phyloP scores from a whole-genome alignment of 495 filamentous ascomycete species.

The Melanomma pulvis-pyrius region DNA sequence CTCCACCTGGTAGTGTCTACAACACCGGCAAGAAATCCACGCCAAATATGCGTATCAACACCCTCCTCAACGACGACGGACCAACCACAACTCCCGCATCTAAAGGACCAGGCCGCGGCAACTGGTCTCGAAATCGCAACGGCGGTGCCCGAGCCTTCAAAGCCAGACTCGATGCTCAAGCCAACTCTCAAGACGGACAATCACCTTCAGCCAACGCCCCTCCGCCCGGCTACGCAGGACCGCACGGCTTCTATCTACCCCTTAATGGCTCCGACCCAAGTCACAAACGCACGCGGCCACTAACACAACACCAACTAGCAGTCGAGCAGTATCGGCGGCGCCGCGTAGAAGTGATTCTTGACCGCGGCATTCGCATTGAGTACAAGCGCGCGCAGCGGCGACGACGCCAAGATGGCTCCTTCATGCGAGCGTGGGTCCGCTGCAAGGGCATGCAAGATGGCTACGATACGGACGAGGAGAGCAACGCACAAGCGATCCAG shows the following conservation, averaged over 20 bases:
- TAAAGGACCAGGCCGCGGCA: conserved; percentile 48
- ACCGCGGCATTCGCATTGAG: conserved; percentile 64
- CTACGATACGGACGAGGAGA: conserved; percentile 78
- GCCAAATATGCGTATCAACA: conserved; percentile 49
- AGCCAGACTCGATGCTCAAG: conserved; percentile 27
- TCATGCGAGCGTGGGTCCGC: conserved; percentile 70
- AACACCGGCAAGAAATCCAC: conserved; percentile 33
- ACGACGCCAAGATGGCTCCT: conserved; percentile 61
- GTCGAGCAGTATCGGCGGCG: conserved; percentile 87
- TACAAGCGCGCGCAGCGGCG: conserved; percentile 32
- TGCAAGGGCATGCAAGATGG: conserved; percentile 67
- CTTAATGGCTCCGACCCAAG: conserved; percentile 39
- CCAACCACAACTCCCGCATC: conserved; percentile 33
- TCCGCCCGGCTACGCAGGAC: conserved; percentile 20
- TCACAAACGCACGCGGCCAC: conserved; percentile 70
- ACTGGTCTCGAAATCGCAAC: conserved; percentile 45
- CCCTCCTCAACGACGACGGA: conserved; percentile 47
- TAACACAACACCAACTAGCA: conserved; percentile 91
- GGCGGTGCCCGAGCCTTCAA: conserved; percentile 25
- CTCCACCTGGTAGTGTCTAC: conserved; percentile 26
- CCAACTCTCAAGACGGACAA: conserved; percentile 18
- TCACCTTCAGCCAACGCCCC: conserved; percentile 22
- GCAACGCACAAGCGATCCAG: conserved; percentile 9
- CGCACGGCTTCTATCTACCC: conserved; percentile 42
- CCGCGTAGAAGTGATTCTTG: conserved; percentile 83